These are phyloP conservation scores for Hirschioporus abietinus DNA, from an alignment of 768 basidiomycete species.

Conservation along the genomic window DNA sequence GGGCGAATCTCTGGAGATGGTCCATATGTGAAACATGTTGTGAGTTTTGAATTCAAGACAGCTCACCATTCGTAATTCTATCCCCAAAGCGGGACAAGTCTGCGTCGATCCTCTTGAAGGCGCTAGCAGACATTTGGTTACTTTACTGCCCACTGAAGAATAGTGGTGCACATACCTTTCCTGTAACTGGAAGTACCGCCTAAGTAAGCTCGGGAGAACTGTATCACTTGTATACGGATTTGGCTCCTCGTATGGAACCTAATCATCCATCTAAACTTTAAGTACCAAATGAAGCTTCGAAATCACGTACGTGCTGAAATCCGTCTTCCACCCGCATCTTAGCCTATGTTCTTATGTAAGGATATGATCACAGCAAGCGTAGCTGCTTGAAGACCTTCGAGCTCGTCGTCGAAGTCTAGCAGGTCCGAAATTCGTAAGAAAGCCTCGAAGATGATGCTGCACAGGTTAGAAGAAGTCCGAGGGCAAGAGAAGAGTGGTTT, in stretches of 20 bases:
- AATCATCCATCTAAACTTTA: not conserved
- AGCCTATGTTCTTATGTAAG: not conserved
- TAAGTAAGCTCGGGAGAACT: conserved; percentile 55
- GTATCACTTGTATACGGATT: conserved; percentile 61
- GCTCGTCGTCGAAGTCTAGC: no score
- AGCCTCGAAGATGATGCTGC: no score
- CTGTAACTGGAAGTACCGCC: conserved; percentile 48
- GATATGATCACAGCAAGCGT: not conserved
- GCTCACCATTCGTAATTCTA: conserved; percentile 26
- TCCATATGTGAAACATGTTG: not conserved
- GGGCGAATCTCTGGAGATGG: conserved; percentile 44
- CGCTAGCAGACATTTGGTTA: conserved; percentile 24
- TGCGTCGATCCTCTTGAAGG: conserved; percentile 43
- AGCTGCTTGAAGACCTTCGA: no score
- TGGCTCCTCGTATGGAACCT: conserved; percentile 28
- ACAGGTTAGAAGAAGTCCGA: not conserved
- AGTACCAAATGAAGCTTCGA: not conserved
- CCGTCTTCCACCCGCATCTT: not conserved
- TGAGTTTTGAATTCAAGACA: conserved; percentile 41
- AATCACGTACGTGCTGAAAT: not conserved
- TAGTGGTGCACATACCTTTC: conserved; percentile 17
- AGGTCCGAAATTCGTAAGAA: no score
- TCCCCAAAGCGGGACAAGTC: conserved; percentile 58
- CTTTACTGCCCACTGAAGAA: not conserved
- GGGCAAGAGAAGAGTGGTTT: not conserved